Conservation (phyloP, 2,329 filamentous ascomycete species). For the Zalaria sp. region DNA sequence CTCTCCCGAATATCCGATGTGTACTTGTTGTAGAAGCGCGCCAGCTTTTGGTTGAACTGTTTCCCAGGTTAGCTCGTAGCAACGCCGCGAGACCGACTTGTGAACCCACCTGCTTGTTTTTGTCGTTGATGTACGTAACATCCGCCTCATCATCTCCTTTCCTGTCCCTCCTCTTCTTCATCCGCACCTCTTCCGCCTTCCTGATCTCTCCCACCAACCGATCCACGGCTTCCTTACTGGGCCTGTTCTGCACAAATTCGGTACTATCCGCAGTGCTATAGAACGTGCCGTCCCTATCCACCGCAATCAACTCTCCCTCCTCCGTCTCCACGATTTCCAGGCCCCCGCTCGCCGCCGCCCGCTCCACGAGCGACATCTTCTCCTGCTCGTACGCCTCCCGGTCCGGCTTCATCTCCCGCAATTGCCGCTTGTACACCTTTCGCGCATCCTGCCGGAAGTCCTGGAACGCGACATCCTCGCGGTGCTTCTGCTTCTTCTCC, state of each 20-base stretch:
- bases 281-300: constrained; percentile 82
- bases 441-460: constrained; percentile 78
- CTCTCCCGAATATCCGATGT: constrained; percentile 93
- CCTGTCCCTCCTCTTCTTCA: constrained; percentile 76
- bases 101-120: constrained; percentile 57
- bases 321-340: constrained; percentile 94
- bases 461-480: constrained; percentile 78
- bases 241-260: constrained; percentile 70
- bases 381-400: constrained; percentile 75
- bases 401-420: constrained; percentile 63
- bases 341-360: constrained; percentile 69
- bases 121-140: constrained; percentile 98
- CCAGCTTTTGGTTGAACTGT: constrained; percentile 96
- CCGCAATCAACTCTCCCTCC: constrained; percentile 81
- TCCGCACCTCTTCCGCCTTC: constrained; percentile 72
- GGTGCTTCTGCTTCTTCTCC: constrained; percentile 68
- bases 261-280: constrained; percentile 79
- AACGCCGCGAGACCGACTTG: too few relatives aligned
- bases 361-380: constrained; percentile 73
- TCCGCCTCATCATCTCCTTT: constrained; percentile 70
- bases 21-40: constrained; percentile 97
- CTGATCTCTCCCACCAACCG: constrained; percentile 72
- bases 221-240: constrained; percentile 76
- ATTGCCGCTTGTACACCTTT: constrained; percentile 87
- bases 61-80: neutral